phyloP scores from a whole-genome alignment of 768 basidiomycete species.

The Boletales sp. region DNA sequence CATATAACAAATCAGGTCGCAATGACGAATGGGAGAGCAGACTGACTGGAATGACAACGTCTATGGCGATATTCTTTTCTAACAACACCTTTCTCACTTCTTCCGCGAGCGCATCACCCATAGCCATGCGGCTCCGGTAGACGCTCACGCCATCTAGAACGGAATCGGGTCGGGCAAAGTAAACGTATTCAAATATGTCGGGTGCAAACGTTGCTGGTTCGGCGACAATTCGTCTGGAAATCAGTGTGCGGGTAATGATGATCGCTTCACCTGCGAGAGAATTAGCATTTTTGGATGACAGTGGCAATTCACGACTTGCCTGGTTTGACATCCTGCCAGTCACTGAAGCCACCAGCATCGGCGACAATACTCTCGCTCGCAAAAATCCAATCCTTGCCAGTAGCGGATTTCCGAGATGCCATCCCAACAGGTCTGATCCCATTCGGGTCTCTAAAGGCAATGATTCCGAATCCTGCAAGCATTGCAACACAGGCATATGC shows the following conservation, averaged over 20 bases:
- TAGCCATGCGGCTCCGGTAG: conserved; percentile 97
- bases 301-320: conserved; percentile 42
- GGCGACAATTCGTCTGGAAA: conserved; percentile 73
- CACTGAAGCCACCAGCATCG: conserved; percentile 85
- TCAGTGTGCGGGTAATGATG: conserved; percentile 82
- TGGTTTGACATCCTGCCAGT: conserved; percentile 93
- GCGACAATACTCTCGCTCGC: conserved; percentile 96
- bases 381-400: conserved; percentile 81
- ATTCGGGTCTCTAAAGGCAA: conserved; percentile 97
- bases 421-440: conserved; percentile 94
- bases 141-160: conserved; percentile 97
- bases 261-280: conserved; percentile 76
- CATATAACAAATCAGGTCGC: not conserved
- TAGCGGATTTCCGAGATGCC: conserved; percentile 58
- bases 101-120: conserved; percentile 93
- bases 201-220: conserved; percentile 80
- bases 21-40: not conserved
- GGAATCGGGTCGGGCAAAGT: conserved; percentile 97
- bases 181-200: conserved; percentile 98
- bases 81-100: conserved; percentile 76
- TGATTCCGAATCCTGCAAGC: conserved; percentile 97
- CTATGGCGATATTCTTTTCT: conserved; percentile 67
- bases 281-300: conserved; percentile 1
- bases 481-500: conserved; percentile 99
- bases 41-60: conserved; percentile 92